These are phyloP conservation scores for Alnus glutinosa DNA, from an alignment of 306 rosid species.

Conservation along the genomic window DNA sequence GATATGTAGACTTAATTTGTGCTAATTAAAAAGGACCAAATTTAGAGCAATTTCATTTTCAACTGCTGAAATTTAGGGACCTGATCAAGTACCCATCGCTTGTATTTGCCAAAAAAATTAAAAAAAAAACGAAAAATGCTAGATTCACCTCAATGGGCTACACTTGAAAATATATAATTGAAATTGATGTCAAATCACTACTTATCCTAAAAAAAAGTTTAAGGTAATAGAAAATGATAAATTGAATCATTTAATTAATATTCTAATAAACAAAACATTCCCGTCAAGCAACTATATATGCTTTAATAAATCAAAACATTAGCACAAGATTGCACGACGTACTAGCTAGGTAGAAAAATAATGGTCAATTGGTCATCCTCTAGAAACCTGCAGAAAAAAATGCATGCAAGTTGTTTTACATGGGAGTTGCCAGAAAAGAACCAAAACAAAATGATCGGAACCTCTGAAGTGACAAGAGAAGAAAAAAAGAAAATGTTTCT, in stretches of 20 bases:
- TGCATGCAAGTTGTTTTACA: neutral
- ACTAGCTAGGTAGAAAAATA: too few species aligned
- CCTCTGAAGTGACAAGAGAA: neutral
- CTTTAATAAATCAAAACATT: neutral
- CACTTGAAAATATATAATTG: too few species aligned
- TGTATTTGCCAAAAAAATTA: too few species aligned
- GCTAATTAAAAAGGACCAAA: neutral
- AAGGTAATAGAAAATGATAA: too few species aligned
- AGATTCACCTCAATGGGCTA: too few species aligned
- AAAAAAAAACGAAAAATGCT: too few species aligned
- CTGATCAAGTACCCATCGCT: neutral
- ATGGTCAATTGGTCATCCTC: neutral
- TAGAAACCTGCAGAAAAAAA: neutral
- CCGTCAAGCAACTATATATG: neutral
- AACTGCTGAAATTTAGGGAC: neutral
- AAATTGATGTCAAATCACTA: too few species aligned
- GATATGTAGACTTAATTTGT: neutral
- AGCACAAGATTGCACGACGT: neutral
- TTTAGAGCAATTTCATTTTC: neutral
- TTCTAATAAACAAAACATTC: neutral
- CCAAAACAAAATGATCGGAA: neutral
- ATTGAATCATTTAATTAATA: too few species aligned
- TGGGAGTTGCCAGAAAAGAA: conserved; percentile 4
- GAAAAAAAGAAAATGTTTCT: conserved; percentile 1
- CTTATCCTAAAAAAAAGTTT: too few species aligned